Percentiles rank a stretch among this genome's conserved stretches.
phyloP scores from a whole-genome alignment of 345 rosid species.

The Eucalyptus urophylla region DNA sequence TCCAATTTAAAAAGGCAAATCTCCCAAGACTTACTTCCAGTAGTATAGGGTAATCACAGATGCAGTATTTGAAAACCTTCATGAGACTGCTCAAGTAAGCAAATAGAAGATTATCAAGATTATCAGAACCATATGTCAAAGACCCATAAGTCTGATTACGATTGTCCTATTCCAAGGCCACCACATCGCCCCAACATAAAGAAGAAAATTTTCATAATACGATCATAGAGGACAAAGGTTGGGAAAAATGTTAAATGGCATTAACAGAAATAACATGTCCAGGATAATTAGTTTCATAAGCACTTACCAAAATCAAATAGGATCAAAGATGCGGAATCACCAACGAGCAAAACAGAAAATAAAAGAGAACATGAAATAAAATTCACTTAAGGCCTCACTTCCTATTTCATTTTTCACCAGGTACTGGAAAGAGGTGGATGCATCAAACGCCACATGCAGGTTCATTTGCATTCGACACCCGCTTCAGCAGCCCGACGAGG shows the following conservation, averaged over 20 bases:
- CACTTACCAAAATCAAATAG: not conserved
- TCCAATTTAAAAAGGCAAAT: not conserved
- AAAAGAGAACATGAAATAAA: not conserved
- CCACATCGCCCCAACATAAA: not conserved
- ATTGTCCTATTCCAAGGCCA: not conserved
- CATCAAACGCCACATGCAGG: not conserved
- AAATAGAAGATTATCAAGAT: not conserved
- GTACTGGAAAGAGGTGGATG: not conserved
- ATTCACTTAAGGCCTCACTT: not conserved
- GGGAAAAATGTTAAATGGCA: not conserved
- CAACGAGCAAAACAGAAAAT: not conserved
- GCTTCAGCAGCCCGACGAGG: constrained; percentile 75
- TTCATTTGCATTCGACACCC: constrained; percentile 53
- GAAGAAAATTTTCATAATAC: not conserved
- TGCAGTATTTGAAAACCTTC: not conserved
- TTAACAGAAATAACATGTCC: not conserved
- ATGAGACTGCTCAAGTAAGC: not conserved
- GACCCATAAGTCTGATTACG: not conserved
- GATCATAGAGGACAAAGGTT: not conserved
- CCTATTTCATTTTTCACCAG: constrained; percentile 1
- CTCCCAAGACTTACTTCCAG: not conserved
- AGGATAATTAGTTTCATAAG: not conserved
- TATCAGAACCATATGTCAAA: not conserved
- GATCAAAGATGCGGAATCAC: not conserved
- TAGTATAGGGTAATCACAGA: not conserved